Base-by-base conservation (phyloP, 345 rosid genomes). In the Dovyalis caffra region DNA sequence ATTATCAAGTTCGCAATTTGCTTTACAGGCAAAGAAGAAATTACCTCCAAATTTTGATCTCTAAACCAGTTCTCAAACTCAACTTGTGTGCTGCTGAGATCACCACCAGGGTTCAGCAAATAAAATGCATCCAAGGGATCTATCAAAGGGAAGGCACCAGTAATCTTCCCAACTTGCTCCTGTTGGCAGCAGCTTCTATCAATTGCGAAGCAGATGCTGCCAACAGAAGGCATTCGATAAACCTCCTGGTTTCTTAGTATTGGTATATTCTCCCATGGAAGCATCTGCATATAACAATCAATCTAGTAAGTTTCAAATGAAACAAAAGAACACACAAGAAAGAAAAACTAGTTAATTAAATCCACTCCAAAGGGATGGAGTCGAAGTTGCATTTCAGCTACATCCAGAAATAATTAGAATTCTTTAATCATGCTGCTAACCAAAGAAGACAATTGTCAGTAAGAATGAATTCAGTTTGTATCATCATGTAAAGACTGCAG, bases 211-310 rank as follows among this genome's bases (percentile, higher is more conserved):
- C 77, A 78, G 72, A 91, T 90, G 83, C 98, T 93, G 72, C 88
- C 87, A n/a, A 93, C 91, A 8, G 96, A 91, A 69, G 99, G 99
- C 95, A 95, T 90, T 61, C 98, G 94, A 82, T 95, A 95, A 66
- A 90, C 94, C 85, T 91, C 99, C 66, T 90, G 94, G 66, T 86
- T 88, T 85, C 98, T 86, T 51, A 95, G 84, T 56, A 81, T 84
- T 2, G 99, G 98, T 69, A 95, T 80, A 77, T 83, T 95, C 83
- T 95, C 99, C 99, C 99, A 95, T 11, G 99, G 97, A 85, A 95
- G 92, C 99, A 95, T 95, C 98, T 95, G 82, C 69, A 64, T 11
- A 82, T 25, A 76, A 76, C 64, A 58, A 73, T 20, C 60, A 56
- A 45, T 71, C 62, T 65, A 40, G 69, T 69, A 35, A 86, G 73